Evolutionary conservation across 495 filamentous ascomycete species (phyloP), one percentile per base, ranked within the genome.

Genomic region (Podospora anserina): DNA sequence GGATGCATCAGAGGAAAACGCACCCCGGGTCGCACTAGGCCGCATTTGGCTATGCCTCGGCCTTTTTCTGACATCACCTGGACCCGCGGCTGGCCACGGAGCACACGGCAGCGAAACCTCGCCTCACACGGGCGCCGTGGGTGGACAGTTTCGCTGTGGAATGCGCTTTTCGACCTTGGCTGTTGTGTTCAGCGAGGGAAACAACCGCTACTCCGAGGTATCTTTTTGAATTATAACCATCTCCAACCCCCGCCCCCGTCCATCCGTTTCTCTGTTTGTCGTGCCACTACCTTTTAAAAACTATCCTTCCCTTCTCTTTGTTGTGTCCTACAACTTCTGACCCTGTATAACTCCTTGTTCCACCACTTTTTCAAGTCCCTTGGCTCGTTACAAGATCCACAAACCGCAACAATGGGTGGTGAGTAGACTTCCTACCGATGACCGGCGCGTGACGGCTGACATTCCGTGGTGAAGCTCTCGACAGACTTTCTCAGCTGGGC

Each of bases 401-500:
- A 18, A 64, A 68, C 39, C 32, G 71, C 66, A 68, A 78, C 55
- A 59, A 78, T 78, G 77, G 77, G 77, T 72, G 76, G 76, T 78
- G 66, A 57, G 76, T 44, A 23, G n/a, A 63, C 27, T 59, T 56
- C 39, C 5, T 6, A 20, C 11, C 26, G 44, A 6, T 44, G n/a
- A 23, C 53, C 4, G 30, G n/a, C 39, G 20, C 28, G 5, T 18
- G 30, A 27, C 49, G 20, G 65, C 71, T 70, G 63, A 67, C 71
- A 30, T 26, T 19, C 18, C 60, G 3, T 49, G 5, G 6, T 59
- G 49, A 67, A 83, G 82, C 82, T 71, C 67, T 82, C 64, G 82
- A 83, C 28, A 77, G 82, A 77, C 73, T 84, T 62, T 74, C 76
- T 56, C 79, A 82, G 70, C 74, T 84, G 69, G 81, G 80, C 44